A percentile compares a stretch with the other conserved stretches of the same genome.
phyloP scores from a whole-genome alignment of 2,329 filamentous ascomycete species.

The Penicillium sp. region DNA sequence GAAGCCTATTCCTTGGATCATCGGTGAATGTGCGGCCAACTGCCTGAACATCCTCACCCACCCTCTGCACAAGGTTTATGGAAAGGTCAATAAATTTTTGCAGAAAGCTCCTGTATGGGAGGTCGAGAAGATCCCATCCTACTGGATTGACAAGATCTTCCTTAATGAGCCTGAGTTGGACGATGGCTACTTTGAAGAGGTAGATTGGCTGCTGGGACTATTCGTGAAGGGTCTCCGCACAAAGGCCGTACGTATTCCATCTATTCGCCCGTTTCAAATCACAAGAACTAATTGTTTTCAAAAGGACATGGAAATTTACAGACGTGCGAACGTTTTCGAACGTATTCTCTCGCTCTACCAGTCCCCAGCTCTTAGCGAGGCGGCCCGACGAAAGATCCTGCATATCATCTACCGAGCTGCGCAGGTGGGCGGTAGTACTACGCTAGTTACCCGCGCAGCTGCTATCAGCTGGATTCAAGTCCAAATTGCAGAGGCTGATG shows the following conservation, averaged over 20 bases:
- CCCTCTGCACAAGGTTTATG: conserved; percentile 80
- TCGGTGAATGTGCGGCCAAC: conserved; percentile 74
- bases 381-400: conserved; percentile 65
- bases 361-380: conserved; percentile 65
- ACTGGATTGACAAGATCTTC: conserved; percentile 71
- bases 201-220: conserved; percentile 73
- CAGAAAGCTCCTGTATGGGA: conserved; percentile 78
- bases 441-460: conserved; percentile 76
- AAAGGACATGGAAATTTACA: conserved; percentile 54
- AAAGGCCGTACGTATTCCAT: conserved; percentile 52
- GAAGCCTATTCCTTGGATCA: conserved; percentile 69
- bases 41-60: conserved; percentile 71
- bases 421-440: conserved; percentile 73
- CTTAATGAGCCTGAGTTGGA: conserved; percentile 74
- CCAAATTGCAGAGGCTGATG: conserved; percentile 58
- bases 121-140: conserved; percentile 56
- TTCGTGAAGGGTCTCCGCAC: conserved; percentile 66
- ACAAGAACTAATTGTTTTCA: conserved; percentile 16
- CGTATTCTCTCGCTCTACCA: conserved; percentile 70
- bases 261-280: neutral
- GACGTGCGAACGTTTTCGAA: conserved; percentile 70
- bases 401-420: conserved; percentile 67
- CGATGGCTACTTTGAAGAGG: conserved; percentile 71
- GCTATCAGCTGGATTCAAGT: conserved; percentile 74
- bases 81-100: conserved; percentile 83